Conservation (phyloP, 2,329 filamentous ascomycete genomes). For the Eutypella sp. region DNA sequence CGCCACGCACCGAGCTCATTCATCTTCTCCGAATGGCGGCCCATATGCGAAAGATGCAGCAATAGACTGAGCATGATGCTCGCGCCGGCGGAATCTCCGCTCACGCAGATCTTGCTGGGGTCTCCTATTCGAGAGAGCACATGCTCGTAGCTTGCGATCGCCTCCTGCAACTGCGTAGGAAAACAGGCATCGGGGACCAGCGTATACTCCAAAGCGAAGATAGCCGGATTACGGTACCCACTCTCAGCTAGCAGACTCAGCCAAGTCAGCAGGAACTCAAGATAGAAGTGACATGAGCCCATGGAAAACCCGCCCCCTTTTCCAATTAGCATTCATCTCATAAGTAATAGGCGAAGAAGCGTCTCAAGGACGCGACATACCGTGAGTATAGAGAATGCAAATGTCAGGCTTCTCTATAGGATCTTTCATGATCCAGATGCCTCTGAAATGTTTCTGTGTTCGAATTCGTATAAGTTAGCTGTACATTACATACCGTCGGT, state of each 20-base stretch:
- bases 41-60: conserved; percentile 55
- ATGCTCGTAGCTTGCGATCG: conserved; percentile 65
- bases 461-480: not conserved
- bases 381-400: conserved; percentile 78
- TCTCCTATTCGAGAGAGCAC: conserved; percentile 55
- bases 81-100: conserved; percentile 76
- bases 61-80: conserved; percentile 69
- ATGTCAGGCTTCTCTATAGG: conserved; percentile 61
- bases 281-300: conserved; percentile 78
- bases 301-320: conserved; percentile 76
- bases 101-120: conserved; percentile 61
- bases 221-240: conserved; percentile 69
- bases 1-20: conserved; percentile 29
- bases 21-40: conserved; percentile 21
- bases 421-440: conserved; percentile 66
- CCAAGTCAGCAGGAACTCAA: conserved; percentile 76
- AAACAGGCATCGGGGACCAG: conserved; percentile 70
- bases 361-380: conserved; percentile 34
- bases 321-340: conserved; percentile 12
- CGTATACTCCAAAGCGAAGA: conserved; percentile 77
- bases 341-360: not conserved
- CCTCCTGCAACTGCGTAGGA: conserved; percentile 68
- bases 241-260: conserved; percentile 56
- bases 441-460: conserved; percentile 46
- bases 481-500: not conserved